phyloP scores from a whole-genome alignment of 2,329 filamentous ascomycete genomes.

The Aspergillus sp. region DNA sequence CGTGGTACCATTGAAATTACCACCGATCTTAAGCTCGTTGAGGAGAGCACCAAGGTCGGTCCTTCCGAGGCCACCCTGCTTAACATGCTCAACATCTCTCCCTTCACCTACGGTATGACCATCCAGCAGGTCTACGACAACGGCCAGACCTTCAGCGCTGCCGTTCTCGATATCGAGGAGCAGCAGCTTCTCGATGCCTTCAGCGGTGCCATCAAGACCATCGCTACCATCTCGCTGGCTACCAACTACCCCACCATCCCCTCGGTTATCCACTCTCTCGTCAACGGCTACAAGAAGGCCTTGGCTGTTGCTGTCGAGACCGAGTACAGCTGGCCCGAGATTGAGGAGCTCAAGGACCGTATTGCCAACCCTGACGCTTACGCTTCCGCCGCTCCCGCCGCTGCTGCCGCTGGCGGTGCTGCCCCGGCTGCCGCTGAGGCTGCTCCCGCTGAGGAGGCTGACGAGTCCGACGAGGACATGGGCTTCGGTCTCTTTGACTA shows the following conservation, averaged over 20 bases:
- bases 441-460: constrained; percentile 64
- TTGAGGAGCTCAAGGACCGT: constrained; percentile 98
- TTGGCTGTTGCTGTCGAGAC: constrained; percentile 80
- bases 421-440: constrained; percentile 54
- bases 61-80: constrained; percentile 97
- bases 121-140: constrained; percentile 96
- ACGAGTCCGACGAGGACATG: constrained; percentile 62
- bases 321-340: constrained; percentile 91
- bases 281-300: constrained; percentile 99
- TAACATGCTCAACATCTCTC: constrained; percentile 99
- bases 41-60: constrained; percentile 90
- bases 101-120: constrained; percentile 99
- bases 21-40: constrained; percentile 94
- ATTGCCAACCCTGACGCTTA: constrained; percentile 99
- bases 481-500: constrained; percentile 81
- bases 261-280: constrained; percentile 90
- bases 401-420: constrained; percentile 57
- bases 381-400: constrained; percentile 75
- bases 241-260: constrained; percentile 94
- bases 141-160: constrained; percentile 84
- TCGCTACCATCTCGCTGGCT: constrained; percentile 88
- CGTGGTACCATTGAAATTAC: constrained; percentile 99
- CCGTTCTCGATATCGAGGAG: constrained; percentile 91
- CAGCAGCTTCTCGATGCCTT: constrained; percentile 87
- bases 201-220: constrained; percentile 76